phyloP scores from a whole-genome alignment of 2,329 filamentous ascomycete species.

The Fusarium aywerte region DNA sequence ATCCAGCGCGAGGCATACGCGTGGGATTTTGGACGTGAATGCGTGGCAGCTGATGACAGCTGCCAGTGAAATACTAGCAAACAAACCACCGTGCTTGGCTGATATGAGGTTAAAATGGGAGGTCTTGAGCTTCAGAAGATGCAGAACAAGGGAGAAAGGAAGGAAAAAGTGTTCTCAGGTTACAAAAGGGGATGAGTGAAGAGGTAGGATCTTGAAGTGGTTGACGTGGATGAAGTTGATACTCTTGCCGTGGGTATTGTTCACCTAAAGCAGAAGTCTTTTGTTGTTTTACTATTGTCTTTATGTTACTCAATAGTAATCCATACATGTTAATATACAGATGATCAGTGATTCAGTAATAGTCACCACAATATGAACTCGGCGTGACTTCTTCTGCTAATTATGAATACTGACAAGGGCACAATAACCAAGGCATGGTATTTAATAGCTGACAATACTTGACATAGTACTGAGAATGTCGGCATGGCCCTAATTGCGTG shows the following conservation, averaged over 20 bases:
- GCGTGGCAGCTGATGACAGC: conserved; percentile 28
- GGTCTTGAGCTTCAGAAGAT: neutral
- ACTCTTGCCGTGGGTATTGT: neutral
- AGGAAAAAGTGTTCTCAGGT: neutral
- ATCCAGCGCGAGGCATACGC: neutral
- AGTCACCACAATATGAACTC: neutral
- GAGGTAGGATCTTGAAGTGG: neutral
- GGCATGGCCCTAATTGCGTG: neutral
- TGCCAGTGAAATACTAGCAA: conserved; percentile 20
- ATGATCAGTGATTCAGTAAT: conserved; percentile 13
- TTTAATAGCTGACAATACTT: neutral
- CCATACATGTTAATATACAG: neutral
- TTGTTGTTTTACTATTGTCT: neutral
- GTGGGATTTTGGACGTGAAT: conserved; percentile 18
- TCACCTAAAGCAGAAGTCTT: neutral
- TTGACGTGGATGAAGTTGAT: neutral
- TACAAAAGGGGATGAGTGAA: neutral
- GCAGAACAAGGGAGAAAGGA: neutral
- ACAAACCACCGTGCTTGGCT: neutral
- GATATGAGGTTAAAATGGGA: neutral
- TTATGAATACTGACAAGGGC: neutral
- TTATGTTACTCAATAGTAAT: neutral
- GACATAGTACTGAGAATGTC: too few relatives aligned
- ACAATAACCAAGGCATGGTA: neutral
- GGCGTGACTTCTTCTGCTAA: neutral